Base-by-base conservation (phyloP, 208 protist genomes). In the Entamoeba invadens region DNA sequence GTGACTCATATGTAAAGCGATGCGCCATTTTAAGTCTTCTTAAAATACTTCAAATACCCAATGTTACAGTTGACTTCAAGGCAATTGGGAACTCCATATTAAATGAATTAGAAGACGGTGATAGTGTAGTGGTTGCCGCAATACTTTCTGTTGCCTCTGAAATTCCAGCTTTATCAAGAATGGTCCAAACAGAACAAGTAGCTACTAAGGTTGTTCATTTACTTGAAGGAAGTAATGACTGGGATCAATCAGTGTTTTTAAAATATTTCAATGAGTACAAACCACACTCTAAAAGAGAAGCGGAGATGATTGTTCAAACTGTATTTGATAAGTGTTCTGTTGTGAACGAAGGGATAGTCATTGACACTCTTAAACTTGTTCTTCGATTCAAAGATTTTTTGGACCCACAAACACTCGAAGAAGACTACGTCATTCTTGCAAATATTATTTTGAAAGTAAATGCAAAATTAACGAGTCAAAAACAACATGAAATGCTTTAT, bases 1-100 rank as follows among this genome's bases (percentile, higher is more conserved):
- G 94, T 50, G 98, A 99, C 95, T 97, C 99, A 47, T 99, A 99
- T 95, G 99, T 99, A 3, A 96, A 98, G 51, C 98, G 99, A 94
- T 98, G 98, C 21, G 98, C 98, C 4, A 98, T 97, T 18, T 96
- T 99, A 46, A 98, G 97, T 92, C 97, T 99, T 77, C 96, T 98
- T 8, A 99, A 99, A 96, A 95, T 99, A 31, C 99, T 98, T 95
- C 97, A 98, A 94, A 97, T 99, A 45, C 97, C 97, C 87, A 96
- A 97, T 31, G 96, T 97, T 44, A 94, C 98, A 4, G 97, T 97
- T 3, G 95, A 97, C 46, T 97, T 98, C 38, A 95, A 97, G 45
- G 97, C 97, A 45, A 96, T 98, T 91, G 92, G 97, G 42, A 94
- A 97, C n/a, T 94, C 92, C 44, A 93, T 98, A 2, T 94, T 93